Evolutionary conservation across 2,329 filamentous ascomycete species (phyloP).

Genomic region (Pseudogymnoascus sp.): DNA sequence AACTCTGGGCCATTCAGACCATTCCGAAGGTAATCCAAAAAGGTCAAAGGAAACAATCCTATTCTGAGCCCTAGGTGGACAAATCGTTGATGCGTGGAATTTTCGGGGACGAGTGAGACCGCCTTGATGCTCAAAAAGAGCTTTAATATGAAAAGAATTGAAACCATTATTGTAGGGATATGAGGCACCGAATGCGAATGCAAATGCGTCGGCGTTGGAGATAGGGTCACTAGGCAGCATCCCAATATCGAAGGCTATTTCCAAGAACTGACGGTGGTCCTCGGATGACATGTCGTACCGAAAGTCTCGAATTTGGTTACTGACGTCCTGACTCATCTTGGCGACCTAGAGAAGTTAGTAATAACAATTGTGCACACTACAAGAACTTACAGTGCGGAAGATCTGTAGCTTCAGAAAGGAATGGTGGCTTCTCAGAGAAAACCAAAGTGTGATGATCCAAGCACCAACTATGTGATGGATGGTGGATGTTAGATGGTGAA

Average conservation of each 20-base stretch:
- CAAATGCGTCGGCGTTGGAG: too few relatives aligned
- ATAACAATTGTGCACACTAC: neutral
- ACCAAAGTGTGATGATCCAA: neutral
- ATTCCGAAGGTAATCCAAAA: neutral
- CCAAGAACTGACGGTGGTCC: neutral
- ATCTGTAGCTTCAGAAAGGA: neutral
- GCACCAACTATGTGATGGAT: neutral
- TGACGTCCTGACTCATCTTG: neutral
- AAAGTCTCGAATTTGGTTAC: neutral
- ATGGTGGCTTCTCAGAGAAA: neutral
- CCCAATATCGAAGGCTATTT: neutral
- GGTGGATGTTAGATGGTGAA: neutral
- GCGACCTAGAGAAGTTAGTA: neutral
- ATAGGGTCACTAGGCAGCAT: neutral
- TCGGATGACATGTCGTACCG: neutral
- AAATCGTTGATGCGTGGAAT: neutral
- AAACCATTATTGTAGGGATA: too few relatives aligned
- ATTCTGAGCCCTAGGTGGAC: neutral
- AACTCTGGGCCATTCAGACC: neutral
- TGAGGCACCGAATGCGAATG: too few relatives aligned
- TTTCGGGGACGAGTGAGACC: neutral
- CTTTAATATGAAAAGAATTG: neutral
- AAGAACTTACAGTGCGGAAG: neutral
- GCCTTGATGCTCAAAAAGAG: neutral
- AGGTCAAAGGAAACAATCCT: neutral